Evolutionary conservation across 1,284 basidiomycete species (phyloP), one percentile per base, ranked within the genome.

Genomic region (Rhodotorula sp.): DNA sequence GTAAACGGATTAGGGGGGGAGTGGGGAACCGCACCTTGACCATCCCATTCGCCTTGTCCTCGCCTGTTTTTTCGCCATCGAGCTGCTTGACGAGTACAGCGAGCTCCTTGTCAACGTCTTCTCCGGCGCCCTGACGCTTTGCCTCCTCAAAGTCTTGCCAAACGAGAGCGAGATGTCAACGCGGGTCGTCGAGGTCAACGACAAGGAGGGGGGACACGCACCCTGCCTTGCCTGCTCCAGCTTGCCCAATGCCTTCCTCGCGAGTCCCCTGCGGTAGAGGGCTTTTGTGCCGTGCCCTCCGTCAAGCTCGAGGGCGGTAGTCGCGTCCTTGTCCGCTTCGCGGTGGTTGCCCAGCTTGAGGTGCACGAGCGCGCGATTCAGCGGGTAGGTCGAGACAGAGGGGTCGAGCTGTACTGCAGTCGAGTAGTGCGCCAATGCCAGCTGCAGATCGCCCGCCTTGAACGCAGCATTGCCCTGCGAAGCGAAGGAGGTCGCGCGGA

Each of bases 291-390:
- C 56, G 21, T 76, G 89, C 90, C 55, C 66, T 22, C 64, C 72
- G 55, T 64, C 64, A 21, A 78, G 60, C 1, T 68, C 61, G 44
- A 78, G 41, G 9, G 75, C 74, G 32, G 56, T 74, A 0, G 72
- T 53, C 4, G 77, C 73, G 58, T 78, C 75, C 25, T 57, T 64
- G 82, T 83, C n/a, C 81, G 73, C 72, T 72, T 83, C 27, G 81
- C 69, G 68, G 73, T 76, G 61, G 90, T 81, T 13, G 86, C 7
- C 87, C 84, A 92, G 85, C 84, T 90, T 91, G 73, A 93, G 84
- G 83, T 92, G 91, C 36, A 91, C 90, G 41, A 90, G 89, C 19
- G 90, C 89, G 54, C 91, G 87, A 79, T 93, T 93, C 62, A 92
- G 83, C 48, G 88, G 87, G 76, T 87, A 89, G 0, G 89, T 91